phyloP scores from a whole-genome alignment of 306 rosid species.

The Fragaria nilgerrensis region DNA sequence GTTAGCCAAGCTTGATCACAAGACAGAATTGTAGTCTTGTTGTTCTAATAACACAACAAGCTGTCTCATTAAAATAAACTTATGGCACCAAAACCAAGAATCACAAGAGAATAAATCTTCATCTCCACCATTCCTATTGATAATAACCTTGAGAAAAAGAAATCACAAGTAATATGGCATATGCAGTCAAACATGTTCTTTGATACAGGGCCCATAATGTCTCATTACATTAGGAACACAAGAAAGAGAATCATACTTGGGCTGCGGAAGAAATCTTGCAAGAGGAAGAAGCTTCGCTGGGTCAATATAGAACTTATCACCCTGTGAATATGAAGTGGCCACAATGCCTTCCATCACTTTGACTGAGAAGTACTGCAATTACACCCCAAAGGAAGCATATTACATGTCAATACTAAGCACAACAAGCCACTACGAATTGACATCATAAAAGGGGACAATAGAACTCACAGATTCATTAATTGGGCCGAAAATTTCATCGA shows the following conservation, averaged over 20 bases:
- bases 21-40: neutral
- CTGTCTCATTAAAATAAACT: neutral
- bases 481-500: constrained; percentile 84
- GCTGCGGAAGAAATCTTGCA: constrained; percentile 93
- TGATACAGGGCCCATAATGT: neutral
- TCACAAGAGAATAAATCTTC: neutral
- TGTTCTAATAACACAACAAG: neutral
- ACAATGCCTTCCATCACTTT: constrained; percentile 96
- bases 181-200: neutral
- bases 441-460: constrained; percentile 7
- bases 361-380: constrained; percentile 67
- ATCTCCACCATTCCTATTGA: neutral
- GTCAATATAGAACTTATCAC: constrained; percentile 88
- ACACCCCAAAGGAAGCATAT: constrained; percentile 15
- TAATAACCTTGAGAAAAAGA: neutral
- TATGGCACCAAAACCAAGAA: neutral
- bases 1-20: neutral
- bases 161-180: neutral
- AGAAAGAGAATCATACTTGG: constrained; percentile 57
- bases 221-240: neutral
- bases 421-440: constrained; percentile 4
- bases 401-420: neutral
- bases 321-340: constrained; percentile 71
- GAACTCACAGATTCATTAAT: constrained; percentile 45
- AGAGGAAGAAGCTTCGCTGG: constrained; percentile 92